These are phyloP conservation scores for Forsythia viridissima DNA, from an alignment of 257 asterid species.

Conservation along the genomic window DNA sequence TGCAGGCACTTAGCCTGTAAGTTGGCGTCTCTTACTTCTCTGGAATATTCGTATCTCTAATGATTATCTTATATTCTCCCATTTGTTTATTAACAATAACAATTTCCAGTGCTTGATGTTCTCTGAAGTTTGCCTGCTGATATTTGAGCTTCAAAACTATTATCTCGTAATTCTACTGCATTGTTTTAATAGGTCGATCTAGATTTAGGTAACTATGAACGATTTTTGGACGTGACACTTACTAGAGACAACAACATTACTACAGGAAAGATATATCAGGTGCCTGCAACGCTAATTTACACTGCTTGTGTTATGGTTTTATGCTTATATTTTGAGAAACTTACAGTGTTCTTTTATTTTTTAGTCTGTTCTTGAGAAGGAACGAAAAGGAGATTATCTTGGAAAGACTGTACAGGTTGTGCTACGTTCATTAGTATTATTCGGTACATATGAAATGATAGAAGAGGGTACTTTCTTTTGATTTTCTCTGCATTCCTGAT, in stretches of 20 bases:
- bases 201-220: conserved; percentile 94
- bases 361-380: conserved; percentile 94
- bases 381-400: conserved; percentile 91
- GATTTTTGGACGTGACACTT: conserved; percentile 89
- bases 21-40: background rate
- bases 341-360: conserved; percentile 32
- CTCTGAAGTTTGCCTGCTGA: background rate
- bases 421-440: conserved; percentile 12
- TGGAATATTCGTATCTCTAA: background rate
- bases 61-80: background rate
- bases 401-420: conserved; percentile 98
- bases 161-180: conserved; percentile 8
- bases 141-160: conserved; percentile 12
- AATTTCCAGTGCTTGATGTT: background rate
- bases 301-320: background rate
- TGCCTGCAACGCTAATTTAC: conserved; percentile 25
- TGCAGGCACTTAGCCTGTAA: background rate
- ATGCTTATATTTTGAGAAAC: conserved; percentile 24
- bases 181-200: conserved; percentile 78
- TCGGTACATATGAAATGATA: background rate
- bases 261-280: conserved; percentile 99
- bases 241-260: conserved; percentile 96
- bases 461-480: conserved; percentile 3
- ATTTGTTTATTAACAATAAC: background rate
- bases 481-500: conserved; percentile 11